Base-by-base conservation (phyloP, 768 basidiomycete species). In the Mycena pura region DNA sequence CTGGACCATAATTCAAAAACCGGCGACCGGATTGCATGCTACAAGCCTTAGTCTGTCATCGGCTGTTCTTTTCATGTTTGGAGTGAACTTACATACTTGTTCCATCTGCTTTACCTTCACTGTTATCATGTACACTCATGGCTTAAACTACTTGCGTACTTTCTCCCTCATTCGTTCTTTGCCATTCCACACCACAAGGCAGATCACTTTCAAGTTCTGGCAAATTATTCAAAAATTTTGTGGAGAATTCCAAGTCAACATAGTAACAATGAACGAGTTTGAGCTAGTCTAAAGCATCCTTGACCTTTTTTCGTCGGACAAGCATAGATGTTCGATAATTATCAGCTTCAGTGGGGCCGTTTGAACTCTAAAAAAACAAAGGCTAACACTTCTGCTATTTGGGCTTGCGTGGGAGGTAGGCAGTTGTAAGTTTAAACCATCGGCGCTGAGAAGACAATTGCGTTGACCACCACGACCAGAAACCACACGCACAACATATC, bases 1-100 rank as follows among this genome's bases (percentile, higher is more conserved):
- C 11, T 68, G 14, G 9, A 73, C 70, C 62, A 76, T 68, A 63
- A 50, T 77, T 57, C 59, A 77, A 76, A 63, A 77, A 76, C 7
- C 70, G 31, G 73, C 73, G 0, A 74, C 71, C 0, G 74, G 75
- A 60, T 76, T 76, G 15, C 29, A 47, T 6, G 32, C 14, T n/a
- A 57, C 39, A 15, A 57, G 22, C 2, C 5, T 5, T 10, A 9
- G 15, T 48, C 56, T 1, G 2, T 38, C 44, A 0, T 57, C 17
- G 10, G 29, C 34, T 1, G 31, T n/a, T n/a, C n/a, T 22, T 39
- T 17, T 14, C 0, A 57, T 10, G 7, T 57, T 34, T 17, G 56
- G 44, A 3, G 24, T 6, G 22, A n/a, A n/a, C n/a, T n/a, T n/a
- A n/a, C n/a, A n/a, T 40, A 21, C 63, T 58, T 1, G 58, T 64